Evolutionary conservation across 148 eudicot genomes (phyloP), one percentile per base, ranked within the genome.

Genomic region (Nepenthes gracilis): DNA sequence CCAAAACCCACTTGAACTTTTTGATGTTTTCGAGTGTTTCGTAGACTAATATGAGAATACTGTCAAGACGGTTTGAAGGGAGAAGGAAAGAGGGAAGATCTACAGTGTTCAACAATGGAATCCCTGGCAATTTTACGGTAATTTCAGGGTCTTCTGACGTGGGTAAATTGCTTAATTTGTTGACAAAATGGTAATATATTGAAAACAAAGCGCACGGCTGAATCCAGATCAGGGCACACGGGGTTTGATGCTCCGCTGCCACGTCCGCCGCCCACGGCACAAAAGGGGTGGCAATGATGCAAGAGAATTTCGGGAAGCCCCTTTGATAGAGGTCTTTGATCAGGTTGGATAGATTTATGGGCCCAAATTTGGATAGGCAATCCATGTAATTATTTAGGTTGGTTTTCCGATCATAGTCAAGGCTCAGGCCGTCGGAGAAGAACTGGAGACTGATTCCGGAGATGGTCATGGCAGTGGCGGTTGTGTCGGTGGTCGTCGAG

Each of bases 221-320:
- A 3, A 82, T 70, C 86, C 86, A 82, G 2, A 79, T 74, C 79
- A 79, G 59, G 36, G 80, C 81, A 11, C 72, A 69, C 0, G 83
- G 86, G 23, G 75, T 74, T 35, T 66, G 64, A 12, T 61, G 13
- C 35, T 63, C 67, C 4, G 32, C 55, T 2, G 86, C 78, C 13
- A 73, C 70, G 9, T 73, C 76, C 2, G 74, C 66, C 1, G 61
- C 81, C 86, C 83, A 82, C 2, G 86, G 83, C 1, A 76, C 48
- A 35, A 82, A 82, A 1, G 79, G 81, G 60, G 64, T 79, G 36
- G 13, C 60, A 12, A 82, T 48, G 10, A 82, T 35, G 72, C 77
- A 69, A 0, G 74, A 66, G 62, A 82, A 68, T 40, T 65, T 66
- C 1, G 58, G 64, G 33, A 65, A 54, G 15, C 13, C 52, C 40